Evolutionary conservation across 75 land plant species (phyloP).

Genomic region (Larix kaempferi): DNA sequence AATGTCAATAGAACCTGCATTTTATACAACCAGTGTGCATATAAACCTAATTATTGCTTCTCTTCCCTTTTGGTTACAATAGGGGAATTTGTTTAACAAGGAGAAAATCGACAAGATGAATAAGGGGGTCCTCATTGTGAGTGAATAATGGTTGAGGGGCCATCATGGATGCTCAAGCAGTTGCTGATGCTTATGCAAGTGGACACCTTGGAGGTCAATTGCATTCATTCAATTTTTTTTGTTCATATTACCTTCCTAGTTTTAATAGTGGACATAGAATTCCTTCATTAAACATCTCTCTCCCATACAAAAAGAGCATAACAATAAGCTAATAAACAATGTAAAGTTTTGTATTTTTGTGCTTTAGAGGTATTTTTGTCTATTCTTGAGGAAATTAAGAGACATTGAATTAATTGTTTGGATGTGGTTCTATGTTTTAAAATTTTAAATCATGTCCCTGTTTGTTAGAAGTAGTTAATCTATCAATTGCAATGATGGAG

Average conservation of each 20-base stretch:
- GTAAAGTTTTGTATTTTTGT: no score
- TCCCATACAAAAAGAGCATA: no score
- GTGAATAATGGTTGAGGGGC: constrained; percentile 96
- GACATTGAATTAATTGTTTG: background rate
- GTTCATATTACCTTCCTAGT: no score
- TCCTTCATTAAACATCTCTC: no score
- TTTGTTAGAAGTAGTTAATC: background rate
- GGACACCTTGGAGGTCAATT: constrained; percentile 83
- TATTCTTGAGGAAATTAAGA: no score
- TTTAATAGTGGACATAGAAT: no score
- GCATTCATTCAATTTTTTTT: background rate
- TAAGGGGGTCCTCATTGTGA: constrained; percentile 84
- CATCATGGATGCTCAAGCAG: constrained; percentile 86
- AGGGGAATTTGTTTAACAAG: constrained; percentile 81
- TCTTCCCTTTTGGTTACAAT: background rate
- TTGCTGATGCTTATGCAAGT: constrained; percentile 74
- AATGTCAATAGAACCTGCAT: background rate
- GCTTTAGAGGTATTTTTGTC: no score
- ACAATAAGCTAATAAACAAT: no score
- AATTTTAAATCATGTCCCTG: background rate
- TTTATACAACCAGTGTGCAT: background rate
- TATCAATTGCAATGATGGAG: background rate
- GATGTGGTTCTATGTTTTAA: background rate
- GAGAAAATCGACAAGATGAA: constrained; percentile 74
- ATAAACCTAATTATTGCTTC: constrained; percentile 1